phyloP scores from a whole-genome alignment of 345 rosid genomes.

The Viola odorata region DNA sequence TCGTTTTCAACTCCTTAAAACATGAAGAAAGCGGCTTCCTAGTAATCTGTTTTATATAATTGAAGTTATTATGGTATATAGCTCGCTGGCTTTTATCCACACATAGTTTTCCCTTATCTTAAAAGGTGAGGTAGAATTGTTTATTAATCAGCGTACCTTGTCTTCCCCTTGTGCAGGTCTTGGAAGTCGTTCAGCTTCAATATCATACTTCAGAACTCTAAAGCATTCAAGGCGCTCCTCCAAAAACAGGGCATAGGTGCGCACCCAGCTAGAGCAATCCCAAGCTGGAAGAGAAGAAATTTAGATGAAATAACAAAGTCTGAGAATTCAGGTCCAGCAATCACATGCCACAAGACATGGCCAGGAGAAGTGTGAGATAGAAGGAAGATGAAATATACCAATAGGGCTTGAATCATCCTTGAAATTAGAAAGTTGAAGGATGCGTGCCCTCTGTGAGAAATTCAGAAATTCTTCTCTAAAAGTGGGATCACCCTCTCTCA shows the following conservation, averaged over 20 bases:
- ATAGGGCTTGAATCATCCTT: slow-evolving; percentile 98
- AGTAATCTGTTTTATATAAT: too few relatives aligned
- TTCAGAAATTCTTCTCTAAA: slow-evolving; percentile 82
- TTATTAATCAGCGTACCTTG: slow-evolving; percentile 40
- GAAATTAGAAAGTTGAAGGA: slow-evolving; percentile 87
- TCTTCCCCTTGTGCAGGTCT: slow-evolving; percentile 77
- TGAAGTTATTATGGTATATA: neutral
- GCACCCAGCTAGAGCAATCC: slow-evolving; percentile 99
- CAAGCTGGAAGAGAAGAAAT: slow-evolving; percentile 51
- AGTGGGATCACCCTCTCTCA: slow-evolving; percentile 95
- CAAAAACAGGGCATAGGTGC: slow-evolving; percentile 86
- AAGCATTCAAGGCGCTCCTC: slow-evolving; percentile 97
- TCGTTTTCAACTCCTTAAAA: neutral
- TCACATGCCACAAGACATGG: slow-evolving; percentile 1
- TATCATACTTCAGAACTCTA: slow-evolving; percentile 80
- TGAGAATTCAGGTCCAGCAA: neutral
- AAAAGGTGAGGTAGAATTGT: neutral
- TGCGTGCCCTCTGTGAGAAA: slow-evolving; percentile 74
- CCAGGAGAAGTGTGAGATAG: neutral
- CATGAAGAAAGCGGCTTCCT: neutral
- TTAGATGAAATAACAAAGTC: neutral
- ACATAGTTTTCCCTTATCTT: neutral
- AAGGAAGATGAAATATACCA: slow-evolving; percentile 33
- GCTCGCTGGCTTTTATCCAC: neutral
- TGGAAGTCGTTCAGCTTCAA: slow-evolving; percentile 89